Evolutionary conservation across 2,329 filamentous ascomycete genomes (phyloP).

Genomic region (Claviceps pusilla): DNA sequence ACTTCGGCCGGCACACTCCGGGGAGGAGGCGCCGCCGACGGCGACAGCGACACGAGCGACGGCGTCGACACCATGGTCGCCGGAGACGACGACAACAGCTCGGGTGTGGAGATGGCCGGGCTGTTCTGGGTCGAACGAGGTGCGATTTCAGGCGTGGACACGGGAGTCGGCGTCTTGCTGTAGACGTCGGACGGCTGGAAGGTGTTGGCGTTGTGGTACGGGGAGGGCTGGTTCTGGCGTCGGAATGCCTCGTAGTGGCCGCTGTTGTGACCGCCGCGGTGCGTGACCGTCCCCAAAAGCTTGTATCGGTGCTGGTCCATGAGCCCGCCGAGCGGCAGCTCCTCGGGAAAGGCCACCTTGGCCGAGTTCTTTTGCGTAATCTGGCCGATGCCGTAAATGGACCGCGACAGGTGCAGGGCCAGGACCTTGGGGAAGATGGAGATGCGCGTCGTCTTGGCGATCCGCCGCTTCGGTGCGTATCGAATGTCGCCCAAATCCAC

Average conservation of each 20-base stretch:
- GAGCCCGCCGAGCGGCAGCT: conserved; percentile 66
- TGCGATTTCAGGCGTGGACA: conserved; percentile 31
- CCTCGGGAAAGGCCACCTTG: conserved; percentile 84
- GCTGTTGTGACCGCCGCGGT: conserved; percentile 89
- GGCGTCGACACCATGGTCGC: conserved; percentile 21
- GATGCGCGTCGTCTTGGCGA: conserved; percentile 77
- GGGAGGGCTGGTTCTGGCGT: conserved; percentile 62
- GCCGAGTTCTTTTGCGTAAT: conserved; percentile 84
- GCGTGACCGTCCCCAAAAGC: conserved; percentile 74
- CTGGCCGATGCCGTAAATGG: conserved; percentile 67
- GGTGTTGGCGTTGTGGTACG: conserved; percentile 67
- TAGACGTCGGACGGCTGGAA: conserved; percentile 65
- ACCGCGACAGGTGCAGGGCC: conserved; percentile 81
- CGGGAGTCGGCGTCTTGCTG: conserved; percentile 43
- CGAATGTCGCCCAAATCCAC: conserved; percentile 61
- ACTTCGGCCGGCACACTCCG: conserved; percentile 18
- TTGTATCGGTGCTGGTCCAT: conserved; percentile 67
- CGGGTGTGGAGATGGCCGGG: conserved; percentile 31
- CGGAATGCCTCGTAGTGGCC: conserved; percentile 96
- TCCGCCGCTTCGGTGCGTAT: conserved; percentile 64
- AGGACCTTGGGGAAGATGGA: conserved; percentile 78
- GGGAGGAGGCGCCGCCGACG: conserved; percentile 10
- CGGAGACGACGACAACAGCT: conserved; percentile 27
- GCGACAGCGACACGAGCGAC: conserved; percentile 20
- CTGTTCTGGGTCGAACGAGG: conserved; percentile 23